Evolutionary conservation across 176 grass and related monocot genomes (phyloP), one percentile per base, ranked within the genome.

Genomic region (Bonia amplexicaulis): DNA sequence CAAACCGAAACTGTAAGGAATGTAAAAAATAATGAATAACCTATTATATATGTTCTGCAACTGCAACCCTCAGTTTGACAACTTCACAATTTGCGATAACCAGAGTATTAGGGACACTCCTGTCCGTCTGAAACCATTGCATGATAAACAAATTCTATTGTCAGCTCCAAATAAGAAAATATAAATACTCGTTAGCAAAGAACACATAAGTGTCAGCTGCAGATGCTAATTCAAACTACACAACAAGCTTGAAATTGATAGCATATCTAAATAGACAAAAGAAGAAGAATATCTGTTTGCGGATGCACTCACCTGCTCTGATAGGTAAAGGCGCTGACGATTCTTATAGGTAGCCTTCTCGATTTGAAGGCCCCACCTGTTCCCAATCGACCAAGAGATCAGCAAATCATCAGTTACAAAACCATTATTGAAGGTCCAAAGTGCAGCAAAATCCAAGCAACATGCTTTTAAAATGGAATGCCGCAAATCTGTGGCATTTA

Each of bases 31-130:
- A 74, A 2, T 86, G 82, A 79, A 67, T 9, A 80, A 99, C 96
- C 91, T 96, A 86, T 0, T 90, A 96, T 68, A 99, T 96, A 81
- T 99, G 91, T 66, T 99, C 91, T 14, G 90, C 91, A 80, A 90
- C 88, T 79, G 90, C 90, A 79, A 94, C 91, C 83, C 90, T 90
- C 69, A 85, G 91, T 75, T 96, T 96, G 62, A 94, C 90, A 77
- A 96, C 86, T 66, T 99, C 90, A 89, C 96, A 94, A 54, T 96
- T 94, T 68, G 91, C 90, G 7, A 94, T 96, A 15, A 96, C 88
- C 69, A 96, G 84, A 76, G 93, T 99, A 84, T 94, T 94, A 64
- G 96, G 96, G 69, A 89, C 66, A 66, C 85, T 88, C 9, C 89
- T 89, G 63, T 98, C 91, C 42, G 93, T 98, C 91, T 98, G 84